Conservation (phyloP, 2,329 filamentous ascomycete genomes). For the Emergomyces pasteurianus region DNA sequence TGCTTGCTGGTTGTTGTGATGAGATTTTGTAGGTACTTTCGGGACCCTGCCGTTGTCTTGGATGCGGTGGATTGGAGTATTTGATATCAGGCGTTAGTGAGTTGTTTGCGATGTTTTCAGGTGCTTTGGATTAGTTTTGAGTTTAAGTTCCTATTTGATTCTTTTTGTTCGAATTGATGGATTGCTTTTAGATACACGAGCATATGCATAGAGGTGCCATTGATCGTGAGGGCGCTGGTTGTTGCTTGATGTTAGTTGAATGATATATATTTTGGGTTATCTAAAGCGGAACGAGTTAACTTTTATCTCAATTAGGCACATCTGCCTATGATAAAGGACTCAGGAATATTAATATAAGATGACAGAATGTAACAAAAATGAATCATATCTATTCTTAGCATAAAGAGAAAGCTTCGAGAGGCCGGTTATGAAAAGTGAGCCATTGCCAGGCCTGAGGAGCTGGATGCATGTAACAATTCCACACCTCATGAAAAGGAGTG, state of each 20-base stretch:
- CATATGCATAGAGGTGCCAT: not conserved
- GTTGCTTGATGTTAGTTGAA: not conserved
- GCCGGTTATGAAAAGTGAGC: not conserved
- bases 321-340: not conserved
- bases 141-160: too few relatives aligned
- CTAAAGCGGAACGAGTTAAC: not conserved
- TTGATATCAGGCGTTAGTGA: not conserved
- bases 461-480: too few relatives aligned
- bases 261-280: not conserved
- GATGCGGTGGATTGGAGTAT: not conserved
- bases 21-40: not conserved
- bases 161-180: not conserved
- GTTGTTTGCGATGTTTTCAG: not conserved
- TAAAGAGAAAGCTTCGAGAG: not conserved
- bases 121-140: not conserved
- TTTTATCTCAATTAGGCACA: not conserved
- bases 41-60: not conserved
- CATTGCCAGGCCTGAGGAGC: too few relatives aligned
- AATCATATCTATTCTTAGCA: not conserved
- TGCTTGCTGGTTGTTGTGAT: not conserved
- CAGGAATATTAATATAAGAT: not conserved
- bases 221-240: not conserved
- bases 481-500: too few relatives aligned
- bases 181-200: not conserved
- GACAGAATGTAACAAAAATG: not conserved